phyloP scores from a whole-genome alignment of 805 yeast species.

The Candida xyloterini region DNA sequence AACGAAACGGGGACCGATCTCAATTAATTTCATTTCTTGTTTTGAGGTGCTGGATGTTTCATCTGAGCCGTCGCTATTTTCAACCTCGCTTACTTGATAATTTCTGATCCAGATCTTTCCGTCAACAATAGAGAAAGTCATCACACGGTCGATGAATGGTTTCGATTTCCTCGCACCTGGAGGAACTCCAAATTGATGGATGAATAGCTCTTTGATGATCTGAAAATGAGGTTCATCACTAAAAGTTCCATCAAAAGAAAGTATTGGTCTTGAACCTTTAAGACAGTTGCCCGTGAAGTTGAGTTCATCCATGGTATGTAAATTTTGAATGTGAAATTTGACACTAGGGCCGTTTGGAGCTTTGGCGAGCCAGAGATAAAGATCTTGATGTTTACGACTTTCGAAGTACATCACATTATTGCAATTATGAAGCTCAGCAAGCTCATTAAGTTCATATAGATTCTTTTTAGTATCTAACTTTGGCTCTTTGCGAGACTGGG shows the following conservation, averaged over 20 bases:
- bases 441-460: constrained; percentile 84
- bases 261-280: constrained; percentile 90
- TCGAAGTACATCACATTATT: constrained; percentile 92
- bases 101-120: constrained; percentile 94
- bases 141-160: constrained; percentile 93
- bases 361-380: constrained; percentile 91
- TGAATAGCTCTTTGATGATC: constrained; percentile 78
- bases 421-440: constrained; percentile 96
- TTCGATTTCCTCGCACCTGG: constrained; percentile 88
- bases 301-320: constrained; percentile 93
- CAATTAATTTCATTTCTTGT: constrained; percentile 75
- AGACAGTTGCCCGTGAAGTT: constrained; percentile 96
- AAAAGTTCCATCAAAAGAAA: constrained; percentile 83
- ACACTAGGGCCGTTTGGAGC: constrained; percentile 98
- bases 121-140: constrained; percentile 90
- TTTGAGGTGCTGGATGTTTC: constrained; percentile 24
- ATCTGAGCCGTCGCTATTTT: constrained; percentile 38
- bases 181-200: constrained; percentile 91
- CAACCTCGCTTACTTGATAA: constrained; percentile 75
- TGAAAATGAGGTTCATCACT: constrained; percentile 63
- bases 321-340: constrained; percentile 89
- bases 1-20: constrained; percentile 95
- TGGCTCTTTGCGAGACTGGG: constrained; percentile 95
- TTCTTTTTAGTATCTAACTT: constrained; percentile 92
- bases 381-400: constrained; percentile 92